Percentiles rank a stretch among this genome's conserved stretches.
Conservation (phyloP, 139 green algal genomes). For the Protoeuglena noctilucae region DNA sequence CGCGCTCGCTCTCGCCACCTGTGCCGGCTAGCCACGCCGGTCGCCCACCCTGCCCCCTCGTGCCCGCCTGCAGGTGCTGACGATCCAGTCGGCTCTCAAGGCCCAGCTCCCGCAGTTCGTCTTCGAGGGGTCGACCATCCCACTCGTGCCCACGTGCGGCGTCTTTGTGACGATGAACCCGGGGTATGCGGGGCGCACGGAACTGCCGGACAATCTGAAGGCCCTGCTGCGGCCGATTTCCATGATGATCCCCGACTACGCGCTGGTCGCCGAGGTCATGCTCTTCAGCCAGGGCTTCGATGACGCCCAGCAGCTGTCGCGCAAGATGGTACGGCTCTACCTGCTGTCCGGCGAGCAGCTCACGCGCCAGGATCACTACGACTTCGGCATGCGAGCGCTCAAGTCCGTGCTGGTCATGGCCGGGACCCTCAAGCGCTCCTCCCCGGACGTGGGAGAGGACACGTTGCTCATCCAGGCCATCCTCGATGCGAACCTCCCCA, state of each 20-base stretch:
- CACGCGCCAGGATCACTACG: conserved; percentile 21
- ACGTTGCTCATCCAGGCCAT: conserved; percentile 23
- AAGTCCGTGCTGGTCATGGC: conserved; percentile 17
- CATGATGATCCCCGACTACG: conserved; percentile 46
- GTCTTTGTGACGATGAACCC: conserved; percentile 43
- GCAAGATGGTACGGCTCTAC: conserved; percentile 20
- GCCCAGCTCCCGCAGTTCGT: conserved; percentile 12
- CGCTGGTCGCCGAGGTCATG: conserved; percentile 42
- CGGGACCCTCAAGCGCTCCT: conserved; percentile 10
- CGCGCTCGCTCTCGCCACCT: no score
- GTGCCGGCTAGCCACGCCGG: no score
- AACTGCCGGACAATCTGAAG: conserved; percentile 51
- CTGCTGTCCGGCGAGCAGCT: conserved; percentile 20
- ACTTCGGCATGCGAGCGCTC: conserved; percentile 26
- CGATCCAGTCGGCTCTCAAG: conserved; percentile 42
- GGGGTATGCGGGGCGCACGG: conserved; percentile 34
- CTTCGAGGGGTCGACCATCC: conserved; percentile 21
- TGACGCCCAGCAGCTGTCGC: conserved; percentile 9
- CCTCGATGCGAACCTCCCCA: conserved; percentile 24
- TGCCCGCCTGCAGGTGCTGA: conserved; percentile 20
- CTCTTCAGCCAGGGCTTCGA: conserved; percentile 32
- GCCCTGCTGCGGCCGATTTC: conserved; percentile 29
- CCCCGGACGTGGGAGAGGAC: conserved; percentile 11
- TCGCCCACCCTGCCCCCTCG: no score
- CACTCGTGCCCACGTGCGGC: conserved; percentile 16